Base-by-base conservation (phyloP, 2,329 filamentous ascomycete genomes). In the Penicillium fuscoglaucum region DNA sequence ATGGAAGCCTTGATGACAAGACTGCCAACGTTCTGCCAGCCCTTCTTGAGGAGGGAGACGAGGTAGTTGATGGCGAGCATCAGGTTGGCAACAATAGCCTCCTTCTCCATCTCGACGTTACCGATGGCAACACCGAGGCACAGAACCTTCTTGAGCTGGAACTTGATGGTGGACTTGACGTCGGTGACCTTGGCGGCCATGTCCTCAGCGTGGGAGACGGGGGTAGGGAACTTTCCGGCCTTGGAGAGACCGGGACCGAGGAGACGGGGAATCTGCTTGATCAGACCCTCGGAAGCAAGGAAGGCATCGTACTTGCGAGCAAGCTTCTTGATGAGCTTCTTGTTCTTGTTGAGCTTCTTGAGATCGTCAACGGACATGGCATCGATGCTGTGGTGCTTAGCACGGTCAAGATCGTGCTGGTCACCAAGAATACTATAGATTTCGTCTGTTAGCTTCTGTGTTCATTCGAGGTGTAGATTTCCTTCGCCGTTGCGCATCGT, bases 301-400 rank as follows among this genome's bases (percentile, higher is more conserved):
- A 99, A 99, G 73, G 95, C 95, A 82, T 99, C 95, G 89, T 99
- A 98, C 87, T 99, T 99, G 88, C 93, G 92, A 67, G 95, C 95
- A 70, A 99, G 90, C 90, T 99, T 99, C 92, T 99, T 99, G 89
- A 99, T 97, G 77, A 98, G 89, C 90, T 99, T 99, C 91, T 99
- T 98, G 91, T 99, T 99, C 91, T 99, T 99, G 90, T 99, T 99
- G 72, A 99, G 91, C 90, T 99, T 99, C 91, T 99, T 99, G 84
- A 99, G 84, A 83, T 99, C 95, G 76, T 99, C 95, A 70, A 91
- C 83, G 76, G 91, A 96, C 95, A 98, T 98, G 84, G 93, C 92
- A 79, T 99, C 95, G 72, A 98, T 87, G 80, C 92, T 93, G 77
- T 92, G 90, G 87, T 99, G 95, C 89, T 99, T 99, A 78, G 95